These are phyloP conservation scores for Xerocomellus intermedius DNA, from an alignment of 768 basidiomycete genomes.

Conservation along the genomic window DNA sequence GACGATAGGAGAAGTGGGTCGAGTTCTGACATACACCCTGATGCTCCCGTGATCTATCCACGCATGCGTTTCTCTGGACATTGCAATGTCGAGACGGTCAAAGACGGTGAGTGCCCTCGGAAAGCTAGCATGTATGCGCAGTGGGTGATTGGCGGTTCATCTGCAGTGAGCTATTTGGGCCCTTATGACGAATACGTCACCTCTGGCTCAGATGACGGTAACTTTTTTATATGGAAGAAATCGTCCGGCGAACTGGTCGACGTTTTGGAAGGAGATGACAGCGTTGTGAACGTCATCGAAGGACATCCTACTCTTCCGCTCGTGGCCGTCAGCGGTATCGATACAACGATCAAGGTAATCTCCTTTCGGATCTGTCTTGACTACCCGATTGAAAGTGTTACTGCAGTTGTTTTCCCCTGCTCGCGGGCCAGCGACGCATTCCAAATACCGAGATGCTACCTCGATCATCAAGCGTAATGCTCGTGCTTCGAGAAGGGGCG, in stretches of 20 bases:
- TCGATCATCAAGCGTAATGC: constrained; percentile 58
- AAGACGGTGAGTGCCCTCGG: constrained; percentile 62
- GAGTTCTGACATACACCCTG: constrained; percentile 24
- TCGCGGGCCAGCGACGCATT: constrained; percentile 46
- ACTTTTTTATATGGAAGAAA: constrained; percentile 88
- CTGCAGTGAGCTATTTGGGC: constrained; percentile 79
- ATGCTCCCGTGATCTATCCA: constrained; percentile 60
- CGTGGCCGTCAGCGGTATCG: constrained; percentile 86
- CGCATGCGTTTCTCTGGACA: constrained; percentile 63
- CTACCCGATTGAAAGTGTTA: not conserved
- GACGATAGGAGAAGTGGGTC: constrained; percentile 29
- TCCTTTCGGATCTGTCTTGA: not conserved
- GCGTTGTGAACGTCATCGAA: constrained; percentile 85
- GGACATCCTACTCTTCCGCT: constrained; percentile 76
- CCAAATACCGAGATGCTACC: constrained; percentile 50
- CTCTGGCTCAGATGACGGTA: constrained; percentile 86
- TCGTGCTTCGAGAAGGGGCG: constrained; percentile 30
- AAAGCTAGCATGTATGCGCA: not conserved
- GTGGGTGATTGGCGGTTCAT: not conserved
- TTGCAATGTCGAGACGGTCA: constrained; percentile 79
- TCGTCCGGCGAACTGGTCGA: constrained; percentile 59
- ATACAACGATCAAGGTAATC: constrained; percentile 75
- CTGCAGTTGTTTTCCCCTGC: constrained; percentile 66
- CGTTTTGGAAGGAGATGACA: constrained; percentile 80
- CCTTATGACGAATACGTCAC: constrained; percentile 72